Percentiles rank a stretch among this genome's conserved stretches.
Evolutionary conservation across 2,329 filamentous ascomycete genomes (phyloP).

Genomic region (Trichophyton verrucosum): DNA sequence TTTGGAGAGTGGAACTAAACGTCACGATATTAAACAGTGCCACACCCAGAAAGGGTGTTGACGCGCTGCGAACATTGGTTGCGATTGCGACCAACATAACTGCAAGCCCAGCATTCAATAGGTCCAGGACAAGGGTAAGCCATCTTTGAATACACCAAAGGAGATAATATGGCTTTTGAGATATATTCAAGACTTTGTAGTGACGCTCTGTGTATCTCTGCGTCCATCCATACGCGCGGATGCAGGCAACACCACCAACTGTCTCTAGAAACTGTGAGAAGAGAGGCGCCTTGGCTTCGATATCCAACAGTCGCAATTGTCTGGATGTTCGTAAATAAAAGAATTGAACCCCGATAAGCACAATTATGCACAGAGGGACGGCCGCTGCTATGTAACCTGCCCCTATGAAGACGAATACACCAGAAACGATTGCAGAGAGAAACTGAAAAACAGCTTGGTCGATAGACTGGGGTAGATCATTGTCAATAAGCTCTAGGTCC

Average conservation of each 20-base stretch:
- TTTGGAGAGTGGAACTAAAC: background rate
- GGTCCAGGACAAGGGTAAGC: constrained; percentile 1
- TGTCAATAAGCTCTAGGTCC: constrained; percentile 37
- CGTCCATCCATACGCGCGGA: background rate
- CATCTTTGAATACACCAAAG: constrained; percentile 4
- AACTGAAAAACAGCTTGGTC: constrained; percentile 1
- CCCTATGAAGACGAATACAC: background rate
- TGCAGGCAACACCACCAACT: background rate
- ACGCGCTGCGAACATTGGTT: background rate
- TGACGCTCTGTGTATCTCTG: background rate
- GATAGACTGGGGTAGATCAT: constrained; percentile 23
- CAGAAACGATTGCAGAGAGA: background rate
- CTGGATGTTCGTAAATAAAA: constrained; percentile 2
- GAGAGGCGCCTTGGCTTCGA: constrained; percentile 1
- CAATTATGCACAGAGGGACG: background rate
- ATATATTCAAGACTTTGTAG: constrained; percentile 1
- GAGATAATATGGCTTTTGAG: constrained; percentile 3
- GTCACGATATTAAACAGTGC: background rate
- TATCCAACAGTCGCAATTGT: constrained; percentile 1
- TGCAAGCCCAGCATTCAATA: constrained; percentile 1
- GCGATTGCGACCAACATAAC: background rate
- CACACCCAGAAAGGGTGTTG: background rate
- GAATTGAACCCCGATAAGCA: background rate
- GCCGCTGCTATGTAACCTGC: constrained; percentile 1
- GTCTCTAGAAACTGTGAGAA: constrained; percentile 3